Evolutionary conservation across 73 alveolate genomes (phyloP).

Genomic region (Effrenium voratum): DNA sequence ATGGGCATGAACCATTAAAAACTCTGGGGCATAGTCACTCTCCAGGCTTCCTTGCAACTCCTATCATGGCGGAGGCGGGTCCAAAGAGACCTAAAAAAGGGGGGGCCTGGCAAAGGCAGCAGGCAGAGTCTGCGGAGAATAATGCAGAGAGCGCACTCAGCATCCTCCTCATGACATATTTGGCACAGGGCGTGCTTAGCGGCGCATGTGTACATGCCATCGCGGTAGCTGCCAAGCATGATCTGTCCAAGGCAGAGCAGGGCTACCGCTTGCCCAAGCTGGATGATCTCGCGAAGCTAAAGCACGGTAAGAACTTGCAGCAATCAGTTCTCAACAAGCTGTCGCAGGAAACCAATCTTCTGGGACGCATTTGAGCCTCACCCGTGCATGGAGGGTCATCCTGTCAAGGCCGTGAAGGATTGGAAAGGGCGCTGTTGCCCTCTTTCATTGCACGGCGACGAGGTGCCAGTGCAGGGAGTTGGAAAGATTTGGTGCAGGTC

Average conservation of each 20-base stretch:
- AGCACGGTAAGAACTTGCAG: neutral
- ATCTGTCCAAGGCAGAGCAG: neutral
- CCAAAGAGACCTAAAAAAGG: neutral
- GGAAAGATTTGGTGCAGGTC: neutral
- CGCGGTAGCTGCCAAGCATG: neutral
- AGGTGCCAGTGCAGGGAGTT: neutral
- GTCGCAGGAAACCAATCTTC: neutral
- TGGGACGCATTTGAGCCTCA: neutral
- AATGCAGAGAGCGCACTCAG: neutral
- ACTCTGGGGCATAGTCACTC: too few species aligned
- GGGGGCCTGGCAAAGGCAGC: neutral
- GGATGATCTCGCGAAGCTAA: neutral
- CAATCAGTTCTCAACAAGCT: neutral
- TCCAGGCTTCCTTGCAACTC: too few species aligned
- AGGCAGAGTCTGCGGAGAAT: neutral
- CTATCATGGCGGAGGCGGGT: neutral
- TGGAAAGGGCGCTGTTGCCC: neutral
- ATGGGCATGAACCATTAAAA: too few species aligned
- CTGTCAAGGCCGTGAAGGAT: neutral
- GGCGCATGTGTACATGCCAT: neutral
- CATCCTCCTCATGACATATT: neutral
- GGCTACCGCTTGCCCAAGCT: neutral
- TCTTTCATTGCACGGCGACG: neutral
- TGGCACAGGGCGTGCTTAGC: neutral
- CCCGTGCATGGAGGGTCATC: neutral